Evolutionary conservation across 192 early-diverging fungal genomes (phyloP), one percentile per base, ranked within the genome.

Genomic region (Pilobolus umbonatus): DNA sequence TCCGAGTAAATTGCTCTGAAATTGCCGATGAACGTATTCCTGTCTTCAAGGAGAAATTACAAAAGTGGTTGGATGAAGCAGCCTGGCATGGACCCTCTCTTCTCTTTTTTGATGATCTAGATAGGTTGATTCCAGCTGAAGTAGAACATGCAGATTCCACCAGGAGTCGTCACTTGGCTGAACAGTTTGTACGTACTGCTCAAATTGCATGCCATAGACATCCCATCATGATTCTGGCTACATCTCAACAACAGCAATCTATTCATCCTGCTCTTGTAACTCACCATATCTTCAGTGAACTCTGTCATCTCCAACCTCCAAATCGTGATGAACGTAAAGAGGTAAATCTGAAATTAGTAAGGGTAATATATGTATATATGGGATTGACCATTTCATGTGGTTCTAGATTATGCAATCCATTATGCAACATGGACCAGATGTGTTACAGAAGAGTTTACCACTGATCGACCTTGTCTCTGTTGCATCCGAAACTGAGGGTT

Each of bases 401-500:
- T n/a, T n/a, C 51, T 67, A 86, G 79, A 89, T 96, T 67, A 59
- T 96, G 48, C 78, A 85, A 39, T 72, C 81, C 34, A 68, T 94
- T 26, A 77, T 91, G 57, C 66, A 71, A 1, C 72, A 70, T 11
- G 84, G 79, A 24, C 75, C 78, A 1, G 71, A 71, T 8, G 59
- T 75, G 11, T 46, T 72, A 4, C 65, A 64, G 61, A 60, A 79
- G 8, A 86, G 81, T 17, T 24, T 77, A 6, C 66, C 73, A 0
- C 62, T 76, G 9, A 70, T 92, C n/a, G 88, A 93, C 49, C 69
- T 92, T 30, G 79, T 83, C 8, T 79, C 82, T 0, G 71, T 94
- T 0, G 85, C 90, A 3, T 83, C 85, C 24, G 69, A 77, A 52
- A 95, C 93, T 8, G 96, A 98, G 66, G 94, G 94, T 1, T 96